Base-by-base conservation (phyloP, 2,329 filamentous ascomycete species). In the Peltaster fructicola region DNA sequence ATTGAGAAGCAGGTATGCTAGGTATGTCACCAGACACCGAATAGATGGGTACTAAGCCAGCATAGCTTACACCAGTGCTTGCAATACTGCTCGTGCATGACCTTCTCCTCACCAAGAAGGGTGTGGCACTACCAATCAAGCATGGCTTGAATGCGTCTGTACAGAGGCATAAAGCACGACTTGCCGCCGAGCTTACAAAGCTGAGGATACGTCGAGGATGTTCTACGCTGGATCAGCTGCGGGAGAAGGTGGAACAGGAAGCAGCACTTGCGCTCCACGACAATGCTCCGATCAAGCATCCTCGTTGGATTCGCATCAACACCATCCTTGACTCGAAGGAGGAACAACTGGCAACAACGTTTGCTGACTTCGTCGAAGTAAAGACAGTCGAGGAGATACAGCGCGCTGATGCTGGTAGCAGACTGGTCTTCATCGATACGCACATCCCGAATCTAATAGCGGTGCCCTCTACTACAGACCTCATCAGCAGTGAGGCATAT, bases 291-390 rank as follows among this genome's bases (percentile, higher is more conserved):
- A 36, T 35, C 3, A 34, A 43, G 20, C 77, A 85, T 44, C 84
- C 82, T n/a, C 70, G 88, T 26, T 98, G 88, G 88, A 69, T 92
- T 19, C 70, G 88, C 2, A 61, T 95, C 33, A 98, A 95, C 45
- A 70, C 73, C 0, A 53, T 93, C 8, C 73, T 71, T 38, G 73
- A 72, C 7, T 73, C 63, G 0, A 47, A 91, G 4, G 61, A 73
- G 10, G 62, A 71, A 4, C 76, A 91, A 50, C 55, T 92, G n/a
- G 54, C 60, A 9, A 72, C 67, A 0, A 85, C 78, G 0, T 92
- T 95, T 48, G 51, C 61, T 1, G 59, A 56, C 1, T 85, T 73
- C 38, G 51, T 56, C 11, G 56, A 59, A 22, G 69, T 72, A 2
- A 43, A 53, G 0, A 58, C 56, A 0, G 52, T 92, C 3, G 10